A percentile compares a stretch with the other conserved stretches of the same genome.
Evolutionary conservation across 768 basidiomycete species (phyloP).

Genomic region (Phaeolepiota aurea): DNA sequence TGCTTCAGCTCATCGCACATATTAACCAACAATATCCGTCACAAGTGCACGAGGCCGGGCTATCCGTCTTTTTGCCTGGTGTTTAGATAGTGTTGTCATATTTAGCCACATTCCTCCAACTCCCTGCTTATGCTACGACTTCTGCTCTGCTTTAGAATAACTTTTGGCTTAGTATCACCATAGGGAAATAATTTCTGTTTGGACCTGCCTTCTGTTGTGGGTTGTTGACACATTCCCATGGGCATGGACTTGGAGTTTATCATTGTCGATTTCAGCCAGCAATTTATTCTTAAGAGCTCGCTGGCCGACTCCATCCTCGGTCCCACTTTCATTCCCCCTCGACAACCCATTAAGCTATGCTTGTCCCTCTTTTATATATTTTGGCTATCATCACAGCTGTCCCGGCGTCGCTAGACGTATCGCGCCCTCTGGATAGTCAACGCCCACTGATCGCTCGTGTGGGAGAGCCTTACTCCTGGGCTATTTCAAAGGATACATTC

Average conservation of each 20-base stretch:
- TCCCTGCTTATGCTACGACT: background rate
- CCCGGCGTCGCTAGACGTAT: constrained; percentile 40
- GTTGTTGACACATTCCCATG: constrained; percentile 15
- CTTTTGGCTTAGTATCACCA: constrained; percentile 12
- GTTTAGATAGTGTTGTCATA: constrained; percentile 18
- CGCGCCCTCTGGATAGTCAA: constrained; percentile 61
- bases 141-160: constrained; percentile 10
- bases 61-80: constrained; percentile 44
- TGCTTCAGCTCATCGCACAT: constrained; percentile 65
- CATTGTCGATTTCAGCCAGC: constrained; percentile 2
- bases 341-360: constrained; percentile 55
- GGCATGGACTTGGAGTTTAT: background rate
- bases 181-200: constrained; percentile 4
- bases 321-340: constrained; percentile 27
- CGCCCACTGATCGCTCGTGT: constrained; percentile 73
- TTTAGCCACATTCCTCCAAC: background rate
- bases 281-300: constrained; percentile 32
- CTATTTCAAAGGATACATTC: constrained; percentile 63
- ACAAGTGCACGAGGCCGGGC: constrained; percentile 76
- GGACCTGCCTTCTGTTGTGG: constrained; percentile 15
- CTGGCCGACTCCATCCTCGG: constrained; percentile 46
- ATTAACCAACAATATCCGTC: constrained; percentile 70
- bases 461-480: constrained; percentile 57
- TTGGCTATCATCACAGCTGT: constrained; percentile 28
- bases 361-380: constrained; percentile 48